Percentiles rank a stretch among this genome's conserved stretches.
Conservation (phyloP, 306 rosid genomes). For the Mimosa bimucronata region DNA sequence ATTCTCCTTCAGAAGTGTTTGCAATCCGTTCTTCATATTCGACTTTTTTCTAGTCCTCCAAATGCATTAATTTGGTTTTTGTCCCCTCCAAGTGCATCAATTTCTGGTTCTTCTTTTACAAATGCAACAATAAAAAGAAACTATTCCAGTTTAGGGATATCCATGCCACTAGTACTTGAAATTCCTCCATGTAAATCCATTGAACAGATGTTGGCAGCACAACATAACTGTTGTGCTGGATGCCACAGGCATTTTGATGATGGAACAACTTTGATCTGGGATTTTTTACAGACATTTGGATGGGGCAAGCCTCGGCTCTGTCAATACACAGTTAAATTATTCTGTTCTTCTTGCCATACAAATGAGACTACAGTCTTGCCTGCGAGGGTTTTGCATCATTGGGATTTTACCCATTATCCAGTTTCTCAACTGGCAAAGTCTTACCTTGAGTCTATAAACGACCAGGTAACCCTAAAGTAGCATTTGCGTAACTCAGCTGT, state of each 20-base stretch:
- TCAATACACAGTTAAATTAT: conserved; percentile 88
- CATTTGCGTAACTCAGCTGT: conserved; percentile 1
- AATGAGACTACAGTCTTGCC: conserved; percentile 91
- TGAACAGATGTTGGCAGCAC: conserved; percentile 86
- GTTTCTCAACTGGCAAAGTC: conserved; percentile 94
- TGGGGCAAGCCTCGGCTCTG: conserved; percentile 97
- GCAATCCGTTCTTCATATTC: conserved; percentile 65
- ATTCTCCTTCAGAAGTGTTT: conserved; percentile 86
- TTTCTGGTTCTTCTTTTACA: conserved; percentile 45
- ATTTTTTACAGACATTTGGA: conserved; percentile 85
- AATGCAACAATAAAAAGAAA: conserved; percentile 42
- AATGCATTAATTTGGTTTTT: conserved; percentile 77
- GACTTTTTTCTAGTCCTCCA: conserved; percentile 64
- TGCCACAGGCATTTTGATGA: conserved; percentile 90
- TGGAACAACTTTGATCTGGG: conserved; percentile 68
- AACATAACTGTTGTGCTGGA: conserved; percentile 86
- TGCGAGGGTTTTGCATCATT: conserved; percentile 87
- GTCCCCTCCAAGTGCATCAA: conserved; percentile 58
- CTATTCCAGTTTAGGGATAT: conserved; percentile 66
- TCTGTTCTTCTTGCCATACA: conserved; percentile 90
- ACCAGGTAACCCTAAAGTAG: conserved; percentile 62
- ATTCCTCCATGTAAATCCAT: conserved; percentile 72
- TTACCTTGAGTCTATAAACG: conserved; percentile 87
- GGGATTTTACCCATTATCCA: conserved; percentile 80
- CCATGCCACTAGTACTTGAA: conserved; percentile 85